phyloP scores from a whole-genome alignment of 2,329 filamentous ascomycete genomes.

The Thielaviopsis musarum region DNA sequence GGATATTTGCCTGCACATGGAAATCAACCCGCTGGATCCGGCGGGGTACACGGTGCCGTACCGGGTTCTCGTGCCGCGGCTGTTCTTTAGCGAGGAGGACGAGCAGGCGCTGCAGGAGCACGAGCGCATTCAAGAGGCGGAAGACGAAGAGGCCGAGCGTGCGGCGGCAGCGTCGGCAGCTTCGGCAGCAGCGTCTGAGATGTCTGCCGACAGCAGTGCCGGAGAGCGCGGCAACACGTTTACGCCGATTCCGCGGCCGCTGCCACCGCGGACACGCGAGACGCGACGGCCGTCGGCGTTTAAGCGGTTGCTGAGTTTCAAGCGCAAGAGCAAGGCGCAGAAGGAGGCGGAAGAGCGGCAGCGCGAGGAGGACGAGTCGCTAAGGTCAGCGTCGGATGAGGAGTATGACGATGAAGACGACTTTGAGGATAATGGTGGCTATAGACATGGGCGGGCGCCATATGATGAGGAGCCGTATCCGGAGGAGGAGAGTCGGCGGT shows the following conservation, averaged over 20 bases:
- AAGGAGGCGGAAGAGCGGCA: not conserved
- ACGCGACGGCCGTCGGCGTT: constrained; percentile 21
- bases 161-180: constrained; percentile 12
- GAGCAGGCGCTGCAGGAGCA: constrained; percentile 15
- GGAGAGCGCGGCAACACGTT: not conserved
- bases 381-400: not conserved
- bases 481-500: constrained; percentile 5
- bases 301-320: constrained; percentile 29
- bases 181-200: constrained; percentile 12
- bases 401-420: not conserved
- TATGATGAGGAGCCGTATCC: constrained; percentile 5
- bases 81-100: constrained; percentile 42
- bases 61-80: constrained; percentile 63
- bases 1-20: constrained; percentile 77
- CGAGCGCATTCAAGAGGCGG: constrained; percentile 9
- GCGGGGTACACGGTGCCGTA: constrained; percentile 80
- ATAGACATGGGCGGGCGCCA: not conserved
- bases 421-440: not conserved
- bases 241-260: not conserved
- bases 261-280: not conserved
- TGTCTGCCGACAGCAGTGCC: not conserved
- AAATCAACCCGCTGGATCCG: constrained; percentile 72
- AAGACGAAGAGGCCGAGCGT: constrained; percentile 6
- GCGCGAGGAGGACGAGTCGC: not conserved
- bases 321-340: constrained; percentile 19